These are phyloP conservation scores for Ceratocystis destructans DNA, from an alignment of 2,329 filamentous ascomycete genomes.

Conservation along the genomic window DNA sequence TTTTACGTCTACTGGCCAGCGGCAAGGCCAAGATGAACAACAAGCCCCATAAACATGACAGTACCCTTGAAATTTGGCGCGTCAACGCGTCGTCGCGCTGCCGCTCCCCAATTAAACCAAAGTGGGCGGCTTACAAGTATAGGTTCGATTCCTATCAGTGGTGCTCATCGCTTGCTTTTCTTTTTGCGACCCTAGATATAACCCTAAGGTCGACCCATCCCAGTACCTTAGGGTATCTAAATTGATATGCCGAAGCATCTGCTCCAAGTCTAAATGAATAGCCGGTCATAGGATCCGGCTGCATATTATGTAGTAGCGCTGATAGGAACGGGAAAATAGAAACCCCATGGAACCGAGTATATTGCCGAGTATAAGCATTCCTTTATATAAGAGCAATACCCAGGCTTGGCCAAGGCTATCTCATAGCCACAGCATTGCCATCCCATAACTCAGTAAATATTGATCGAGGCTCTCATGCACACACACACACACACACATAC, in stretches of 20 bases:
- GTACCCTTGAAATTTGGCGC: background rate
- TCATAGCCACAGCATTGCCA: background rate
- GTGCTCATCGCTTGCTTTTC: background rate
- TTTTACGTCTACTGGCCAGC: no score
- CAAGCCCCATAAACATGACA: background rate
- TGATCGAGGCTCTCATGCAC: background rate
- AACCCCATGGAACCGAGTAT: conserved; percentile 1
- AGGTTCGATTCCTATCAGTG: conserved; percentile 4
- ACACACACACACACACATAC: background rate
- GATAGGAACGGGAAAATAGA: background rate
- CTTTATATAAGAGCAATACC: background rate
- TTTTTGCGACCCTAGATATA: background rate
- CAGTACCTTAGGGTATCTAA: background rate
- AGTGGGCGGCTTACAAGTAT: background rate
- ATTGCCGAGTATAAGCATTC: background rate
- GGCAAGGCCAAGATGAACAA: background rate
- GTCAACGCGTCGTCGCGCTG: background rate
- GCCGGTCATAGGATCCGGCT: background rate
- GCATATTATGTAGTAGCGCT: no score
- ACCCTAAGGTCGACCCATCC: background rate
- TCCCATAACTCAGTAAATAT: background rate
- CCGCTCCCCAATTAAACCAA: conserved; percentile 10
- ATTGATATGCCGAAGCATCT: background rate
- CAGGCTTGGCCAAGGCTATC: background rate
- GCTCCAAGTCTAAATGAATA: background rate